Evolutionary conservation across 2,329 filamentous ascomycete genomes (phyloP), one percentile per base, ranked within the genome.

Genomic region (Exophiala calicioides): DNA sequence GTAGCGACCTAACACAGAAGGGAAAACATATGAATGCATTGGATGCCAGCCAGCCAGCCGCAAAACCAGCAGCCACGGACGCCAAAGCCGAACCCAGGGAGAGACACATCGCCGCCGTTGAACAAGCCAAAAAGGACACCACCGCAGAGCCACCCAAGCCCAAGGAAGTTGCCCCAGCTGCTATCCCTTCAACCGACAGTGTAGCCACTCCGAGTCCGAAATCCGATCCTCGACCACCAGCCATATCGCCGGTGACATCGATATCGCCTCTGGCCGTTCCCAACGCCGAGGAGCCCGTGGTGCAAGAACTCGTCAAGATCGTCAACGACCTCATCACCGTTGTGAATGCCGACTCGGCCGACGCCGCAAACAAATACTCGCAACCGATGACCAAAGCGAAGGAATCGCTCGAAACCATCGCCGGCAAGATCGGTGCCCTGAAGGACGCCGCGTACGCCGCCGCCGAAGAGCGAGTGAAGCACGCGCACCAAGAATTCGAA

Each of bases 261-360:
- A 88, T 97, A 58, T 88, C 95, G 63, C 82, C 90, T 52, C 73
- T 96, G 48, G 79, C 79, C 39, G 79, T 94, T 18, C 77, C 81
- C 43, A 80, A 89, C 60, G 88, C 86, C 42, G 81, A 84, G 50
- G 91, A 97, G 65, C 87, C 88, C 20, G 79, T 95, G 26, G 87
- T 97, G 16, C 90, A 96, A 69, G 89, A 97, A 62, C 77, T 98
- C 4, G 89, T 95, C 50, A 91, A 88, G 72, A 91, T 95, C 72
- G 79, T 98, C 60, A 98, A 98, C 71, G 89, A 95, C 68, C 85
- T 98, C 60, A 95, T 98, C 64, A 84, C 88, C 6, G 88, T 94
- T 35, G 84, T 96, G 65, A 95, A 96, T 67, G 86, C 87, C 47
- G 91, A 95, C 65, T 81, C 88, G 47, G 33, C 51, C 3, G 56